These are phyloP conservation scores for Actinidia arguta DNA, from an alignment of 179 eudicot genomes.

Conservation along the genomic window DNA sequence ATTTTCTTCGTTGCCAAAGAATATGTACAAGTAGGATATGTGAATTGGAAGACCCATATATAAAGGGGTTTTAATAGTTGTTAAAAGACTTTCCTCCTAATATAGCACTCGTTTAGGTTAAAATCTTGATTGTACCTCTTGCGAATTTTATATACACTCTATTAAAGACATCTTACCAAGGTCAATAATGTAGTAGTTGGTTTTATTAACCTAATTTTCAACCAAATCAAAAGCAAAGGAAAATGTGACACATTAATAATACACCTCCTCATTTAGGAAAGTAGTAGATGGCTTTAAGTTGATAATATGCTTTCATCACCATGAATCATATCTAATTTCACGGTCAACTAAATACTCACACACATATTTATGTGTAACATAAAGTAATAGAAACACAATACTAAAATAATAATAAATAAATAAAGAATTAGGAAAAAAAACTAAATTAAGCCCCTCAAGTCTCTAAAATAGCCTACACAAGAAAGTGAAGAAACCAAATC, in stretches of 20 bases:
- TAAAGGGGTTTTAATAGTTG: too few relatives aligned
- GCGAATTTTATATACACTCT: too few relatives aligned
- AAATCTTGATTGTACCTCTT: too few relatives aligned
- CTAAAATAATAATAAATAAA: too few relatives aligned
- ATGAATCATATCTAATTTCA: neutral
- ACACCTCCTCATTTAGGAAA: neutral
- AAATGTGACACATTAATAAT: neutral
- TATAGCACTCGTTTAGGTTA: too few relatives aligned
- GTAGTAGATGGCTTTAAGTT: neutral
- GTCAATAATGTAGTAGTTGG: constrained; percentile 6
- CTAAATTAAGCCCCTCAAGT: constrained; percentile 5
- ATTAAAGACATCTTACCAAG: neutral
- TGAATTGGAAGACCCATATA: too few relatives aligned
- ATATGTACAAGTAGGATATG: too few relatives aligned
- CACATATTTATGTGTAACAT: too few relatives aligned
- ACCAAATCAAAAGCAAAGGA: neutral
- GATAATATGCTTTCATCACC: neutral
- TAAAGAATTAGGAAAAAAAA: neutral
- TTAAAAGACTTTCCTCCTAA: too few relatives aligned
- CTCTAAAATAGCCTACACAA: neutral
- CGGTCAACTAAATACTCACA: too few relatives aligned
- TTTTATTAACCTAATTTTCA: neutral
- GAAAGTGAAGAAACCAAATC: constrained; percentile 8
- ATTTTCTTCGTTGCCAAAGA: too few relatives aligned
- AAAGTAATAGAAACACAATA: too few relatives aligned